Evolutionary conservation across 2,329 filamentous ascomycete species (phyloP).

Genomic region (Phaeomoniella chlamydospora): DNA sequence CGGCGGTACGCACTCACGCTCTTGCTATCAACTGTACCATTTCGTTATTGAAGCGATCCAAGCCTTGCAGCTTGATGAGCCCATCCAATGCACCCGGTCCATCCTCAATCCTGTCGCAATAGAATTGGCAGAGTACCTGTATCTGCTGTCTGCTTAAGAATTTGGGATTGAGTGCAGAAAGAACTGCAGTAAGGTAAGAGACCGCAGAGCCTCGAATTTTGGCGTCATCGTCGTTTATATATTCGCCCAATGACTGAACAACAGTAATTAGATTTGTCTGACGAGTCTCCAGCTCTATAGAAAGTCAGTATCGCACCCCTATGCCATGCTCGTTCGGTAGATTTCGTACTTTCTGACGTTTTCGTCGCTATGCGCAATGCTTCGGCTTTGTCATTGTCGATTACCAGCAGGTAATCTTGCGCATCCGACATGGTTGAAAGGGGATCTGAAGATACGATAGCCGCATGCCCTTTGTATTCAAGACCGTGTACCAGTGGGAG

Average conservation of each 20-base stretch:
- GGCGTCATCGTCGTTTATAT: conserved; percentile 52
- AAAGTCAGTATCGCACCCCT: conserved; percentile 7
- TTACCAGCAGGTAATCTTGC: conserved; percentile 31
- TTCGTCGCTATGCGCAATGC: conserved; percentile 27
- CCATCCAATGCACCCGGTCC: conserved; percentile 43
- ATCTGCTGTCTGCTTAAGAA: conserved; percentile 46
- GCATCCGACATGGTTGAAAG: conserved; percentile 29
- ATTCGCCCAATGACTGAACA: conserved; percentile 50
- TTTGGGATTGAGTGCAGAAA: conserved; percentile 34
- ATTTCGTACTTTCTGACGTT: conserved; percentile 25
- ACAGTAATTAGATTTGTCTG: conserved; percentile 46
- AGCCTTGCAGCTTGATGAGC: conserved; percentile 42
- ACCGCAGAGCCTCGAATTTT: conserved; percentile 44
- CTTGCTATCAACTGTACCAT: conserved; percentile 38
- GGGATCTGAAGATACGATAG: no score
- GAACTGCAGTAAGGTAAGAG: conserved; percentile 26
- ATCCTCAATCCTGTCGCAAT: conserved; percentile 50
- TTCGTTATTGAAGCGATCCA: conserved; percentile 44
- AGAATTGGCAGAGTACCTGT: conserved; percentile 48
- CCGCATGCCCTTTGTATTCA: no score
- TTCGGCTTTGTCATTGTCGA: conserved; percentile 30
- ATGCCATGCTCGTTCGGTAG: conserved; percentile 1
- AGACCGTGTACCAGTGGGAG: no score
- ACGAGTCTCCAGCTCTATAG: conserved; percentile 41
- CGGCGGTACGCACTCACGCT: conserved; percentile 25